Percentiles rank a stretch among this genome's conserved stretches.
These are phyloP conservation scores for Arachnomyces sp. DNA, from an alignment of 2,329 filamentous ascomycete genomes.

Conservation along the genomic window DNA sequence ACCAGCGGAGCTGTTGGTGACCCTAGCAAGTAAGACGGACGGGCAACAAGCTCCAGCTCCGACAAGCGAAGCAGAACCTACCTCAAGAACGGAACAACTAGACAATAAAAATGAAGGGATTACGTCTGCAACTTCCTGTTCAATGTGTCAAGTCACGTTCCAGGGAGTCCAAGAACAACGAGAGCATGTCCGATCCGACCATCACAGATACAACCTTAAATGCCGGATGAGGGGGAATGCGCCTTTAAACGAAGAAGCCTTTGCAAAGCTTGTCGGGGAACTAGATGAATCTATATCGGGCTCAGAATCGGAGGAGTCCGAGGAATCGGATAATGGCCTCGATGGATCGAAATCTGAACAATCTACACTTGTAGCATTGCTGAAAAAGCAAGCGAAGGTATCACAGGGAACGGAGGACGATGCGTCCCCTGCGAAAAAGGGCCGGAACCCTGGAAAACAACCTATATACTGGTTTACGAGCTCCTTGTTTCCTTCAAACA, in stretches of 20 bases:
- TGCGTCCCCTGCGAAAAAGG: conserved; percentile 41
- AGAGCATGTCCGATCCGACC: conserved; percentile 77
- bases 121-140: conserved; percentile 63
- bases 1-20: conserved; percentile 63
- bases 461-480: conserved; percentile 84
- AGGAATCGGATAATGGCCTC: conserved; percentile 51
- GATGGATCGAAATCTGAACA: conserved; percentile 39
- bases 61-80: conserved; percentile 16
- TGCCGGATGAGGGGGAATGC: conserved; percentile 70
- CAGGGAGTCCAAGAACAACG: conserved; percentile 70
- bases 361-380: conserved; percentile 63
- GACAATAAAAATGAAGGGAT: conserved; percentile 34
- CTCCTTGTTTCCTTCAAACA: conserved; percentile 64
- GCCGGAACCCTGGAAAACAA: conserved; percentile 50
- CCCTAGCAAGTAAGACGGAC: conserved; percentile 54
- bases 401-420: conserved; percentile 46
- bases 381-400: conserved; percentile 77
- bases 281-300: conserved; percentile 89
- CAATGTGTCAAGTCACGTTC: conserved; percentile 69
- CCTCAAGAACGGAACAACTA: conserved; percentile 21
- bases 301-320: conserved; percentile 60
- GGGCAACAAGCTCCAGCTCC: conserved; percentile 22
- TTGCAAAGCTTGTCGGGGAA: conserved; percentile 76
- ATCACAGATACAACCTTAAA: conserved; percentile 92
- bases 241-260: conserved; percentile 70